Percentiles rank a stretch among this genome's conserved stretches.
Conservation (phyloP, 2,329 filamentous ascomycete species). For the Xylogone sp. region DNA sequence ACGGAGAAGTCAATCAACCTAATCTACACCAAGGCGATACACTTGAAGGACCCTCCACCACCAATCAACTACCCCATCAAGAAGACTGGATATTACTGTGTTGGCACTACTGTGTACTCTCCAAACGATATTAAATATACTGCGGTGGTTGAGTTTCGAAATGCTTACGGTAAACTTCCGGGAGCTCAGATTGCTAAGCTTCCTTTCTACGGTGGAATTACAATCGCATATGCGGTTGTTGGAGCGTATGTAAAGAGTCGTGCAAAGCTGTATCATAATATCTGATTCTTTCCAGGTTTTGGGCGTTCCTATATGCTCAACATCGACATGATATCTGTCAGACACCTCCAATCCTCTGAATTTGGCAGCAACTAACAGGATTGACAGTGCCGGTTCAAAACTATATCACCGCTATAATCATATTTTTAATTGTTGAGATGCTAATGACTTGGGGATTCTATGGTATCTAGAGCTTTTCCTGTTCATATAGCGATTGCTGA, state of each 20-base stretch:
- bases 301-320: slow-evolving; percentile 94
- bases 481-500: slow-evolving; percentile 28
- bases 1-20: slow-evolving; percentile 65
- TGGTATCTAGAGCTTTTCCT: slow-evolving; percentile 42
- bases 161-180: slow-evolving; percentile 92
- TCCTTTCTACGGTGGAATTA: slow-evolving; percentile 93
- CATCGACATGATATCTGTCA: slow-evolving; percentile 85
- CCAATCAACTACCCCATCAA: slow-evolving; percentile 79
- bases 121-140: slow-evolving; percentile 61
- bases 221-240: slow-evolving; percentile 88
- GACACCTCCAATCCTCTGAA: slow-evolving; percentile 23
- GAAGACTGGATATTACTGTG: slow-evolving; percentile 94
- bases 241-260: slow-evolving; percentile 50
- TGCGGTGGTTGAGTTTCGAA: slow-evolving; percentile 85
- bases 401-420: slow-evolving; percentile 94
- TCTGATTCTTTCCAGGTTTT: slow-evolving; percentile 52
- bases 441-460: slow-evolving; percentile 99
- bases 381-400: slow-evolving; percentile 84
- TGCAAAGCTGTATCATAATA: too few species aligned
- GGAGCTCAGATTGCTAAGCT: slow-evolving; percentile 95
- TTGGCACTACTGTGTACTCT: slow-evolving; percentile 71
- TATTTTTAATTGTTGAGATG: slow-evolving; percentile 94
- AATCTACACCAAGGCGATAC: slow-evolving; percentile 76
- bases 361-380: slow-evolving; percentile 29
- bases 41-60: slow-evolving; percentile 67